phyloP scores from a whole-genome alignment of 495 filamentous ascomycete species.

The Xylaria acuta region DNA sequence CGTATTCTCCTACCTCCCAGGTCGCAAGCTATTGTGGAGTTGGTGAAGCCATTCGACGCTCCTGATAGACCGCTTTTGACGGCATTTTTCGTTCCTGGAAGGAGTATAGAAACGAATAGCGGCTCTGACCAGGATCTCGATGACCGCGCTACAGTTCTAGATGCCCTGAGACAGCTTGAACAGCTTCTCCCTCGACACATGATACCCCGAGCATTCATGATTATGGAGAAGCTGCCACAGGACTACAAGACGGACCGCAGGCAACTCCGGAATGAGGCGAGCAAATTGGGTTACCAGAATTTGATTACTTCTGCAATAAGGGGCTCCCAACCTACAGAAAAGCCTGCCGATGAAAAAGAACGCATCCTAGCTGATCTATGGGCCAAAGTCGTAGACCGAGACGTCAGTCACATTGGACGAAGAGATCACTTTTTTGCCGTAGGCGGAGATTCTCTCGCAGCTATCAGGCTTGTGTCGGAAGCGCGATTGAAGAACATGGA shows the following conservation, averaged over 20 bases:
- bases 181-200: slow-evolving; percentile 2
- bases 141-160: neutral
- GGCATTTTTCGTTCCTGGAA: neutral
- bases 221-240: slow-evolving; percentile 4
- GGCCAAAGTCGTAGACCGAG: neutral
- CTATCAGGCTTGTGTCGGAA: slow-evolving; percentile 4
- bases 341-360: neutral
- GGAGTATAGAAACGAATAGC: neutral
- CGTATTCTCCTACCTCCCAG: neutral
- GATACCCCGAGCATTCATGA: slow-evolving; percentile 4
- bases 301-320: neutral
- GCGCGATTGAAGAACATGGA: neutral
- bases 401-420: neutral
- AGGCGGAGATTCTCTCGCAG: slow-evolving; percentile 2
- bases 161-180: neutral
- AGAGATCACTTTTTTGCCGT: neutral
- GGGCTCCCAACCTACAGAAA: neutral
- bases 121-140: neutral
- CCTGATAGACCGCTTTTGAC: neutral
- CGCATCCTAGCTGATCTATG: neutral
- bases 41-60: slow-evolving; percentile 1
- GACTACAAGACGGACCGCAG: slow-evolving; percentile 1
- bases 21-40: neutral
- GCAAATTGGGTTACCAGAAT: neutral
- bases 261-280: neutral